phyloP scores from a whole-genome alignment of 164 flowering plant species.

The Brasenia schreberi region DNA sequence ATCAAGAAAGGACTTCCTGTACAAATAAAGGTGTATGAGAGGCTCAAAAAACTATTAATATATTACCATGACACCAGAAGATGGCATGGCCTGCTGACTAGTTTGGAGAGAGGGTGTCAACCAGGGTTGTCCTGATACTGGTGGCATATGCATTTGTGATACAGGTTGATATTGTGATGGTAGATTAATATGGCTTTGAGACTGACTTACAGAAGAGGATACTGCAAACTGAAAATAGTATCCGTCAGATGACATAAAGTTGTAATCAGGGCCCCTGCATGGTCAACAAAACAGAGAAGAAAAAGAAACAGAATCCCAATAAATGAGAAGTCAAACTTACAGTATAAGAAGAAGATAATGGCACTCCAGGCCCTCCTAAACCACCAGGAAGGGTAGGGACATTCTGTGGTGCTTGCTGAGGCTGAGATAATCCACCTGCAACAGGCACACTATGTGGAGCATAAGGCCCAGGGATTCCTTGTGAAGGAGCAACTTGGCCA shows the following conservation, averaged over 20 bases:
- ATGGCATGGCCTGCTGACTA: conserved; percentile 33
- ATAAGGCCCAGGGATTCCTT: conserved; percentile 40
- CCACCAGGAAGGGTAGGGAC: conserved; percentile 30
- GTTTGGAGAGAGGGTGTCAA: conserved; percentile 31
- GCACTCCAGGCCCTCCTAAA: conserved; percentile 41
- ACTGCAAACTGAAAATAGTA: conserved; percentile 31
- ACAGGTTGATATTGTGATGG: conserved; percentile 45
- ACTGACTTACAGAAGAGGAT: conserved; percentile 46
- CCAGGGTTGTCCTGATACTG: conserved; percentile 52
- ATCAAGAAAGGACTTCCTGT: neutral
- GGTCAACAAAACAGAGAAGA: neutral
- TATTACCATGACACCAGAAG: conserved; percentile 27
- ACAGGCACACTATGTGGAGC: conserved; percentile 39
- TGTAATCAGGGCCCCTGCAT: neutral
- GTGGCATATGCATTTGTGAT: conserved; percentile 48
- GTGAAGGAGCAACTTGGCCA: conserved; percentile 42
- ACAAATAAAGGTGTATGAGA: no score
- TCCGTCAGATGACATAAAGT: neutral
- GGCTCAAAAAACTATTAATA: neutral
- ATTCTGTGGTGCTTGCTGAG: conserved; percentile 35
- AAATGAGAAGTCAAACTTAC: conserved; percentile 24
- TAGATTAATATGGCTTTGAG: conserved; percentile 28
- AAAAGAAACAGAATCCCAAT: neutral
- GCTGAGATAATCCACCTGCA: conserved; percentile 31
- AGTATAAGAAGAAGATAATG: conserved; percentile 52